These are phyloP conservation scores for Pichia terricola DNA, from an alignment of 1,139 yeast species.

Conservation along the genomic window DNA sequence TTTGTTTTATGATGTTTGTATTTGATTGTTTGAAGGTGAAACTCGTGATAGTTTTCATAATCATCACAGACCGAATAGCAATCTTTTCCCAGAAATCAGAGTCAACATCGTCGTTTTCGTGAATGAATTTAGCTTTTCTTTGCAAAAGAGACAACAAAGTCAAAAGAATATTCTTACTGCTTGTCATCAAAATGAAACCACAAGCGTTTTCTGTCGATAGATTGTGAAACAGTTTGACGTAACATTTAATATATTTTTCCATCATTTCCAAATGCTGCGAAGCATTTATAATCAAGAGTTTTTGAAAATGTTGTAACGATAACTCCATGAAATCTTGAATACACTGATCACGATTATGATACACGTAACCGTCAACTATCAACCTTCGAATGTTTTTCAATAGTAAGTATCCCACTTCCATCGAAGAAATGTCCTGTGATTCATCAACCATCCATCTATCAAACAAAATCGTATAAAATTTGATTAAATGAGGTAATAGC, in stretches of 20 bases:
- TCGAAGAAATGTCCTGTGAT: neutral
- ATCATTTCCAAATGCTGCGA: slow-evolving; percentile 42
- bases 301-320: slow-evolving; percentile 52
- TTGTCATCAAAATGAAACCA: slow-evolving; percentile 60
- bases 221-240: slow-evolving; percentile 62
- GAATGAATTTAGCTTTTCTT: slow-evolving; percentile 51
- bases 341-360: slow-evolving; percentile 50
- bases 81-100: slow-evolving; percentile 66
- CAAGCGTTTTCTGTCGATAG: slow-evolving; percentile 54
- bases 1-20: slow-evolving; percentile 45
- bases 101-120: slow-evolving; percentile 23
- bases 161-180: slow-evolving; percentile 49
- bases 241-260: slow-evolving; percentile 65
- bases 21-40: slow-evolving; percentile 62
- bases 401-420: slow-evolving; percentile 57
- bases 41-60: slow-evolving; percentile 55
- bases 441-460: slow-evolving; percentile 44
- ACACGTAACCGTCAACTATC: slow-evolving; percentile 68
- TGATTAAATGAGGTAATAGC: slow-evolving; percentile 48
- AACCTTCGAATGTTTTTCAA: slow-evolving; percentile 68
- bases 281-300: slow-evolving; percentile 46
- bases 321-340: slow-evolving; percentile 51
- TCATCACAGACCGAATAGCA: slow-evolving; percentile 59
- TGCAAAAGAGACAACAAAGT: slow-evolving; percentile 52
- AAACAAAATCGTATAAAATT: slow-evolving; percentile 50